A percentile compares a stretch with the other conserved stretches of the same genome.
These are phyloP conservation scores for Recurvomyces mirabilis DNA, from an alignment of 495 filamentous ascomycete genomes.

Conservation along the genomic window DNA sequence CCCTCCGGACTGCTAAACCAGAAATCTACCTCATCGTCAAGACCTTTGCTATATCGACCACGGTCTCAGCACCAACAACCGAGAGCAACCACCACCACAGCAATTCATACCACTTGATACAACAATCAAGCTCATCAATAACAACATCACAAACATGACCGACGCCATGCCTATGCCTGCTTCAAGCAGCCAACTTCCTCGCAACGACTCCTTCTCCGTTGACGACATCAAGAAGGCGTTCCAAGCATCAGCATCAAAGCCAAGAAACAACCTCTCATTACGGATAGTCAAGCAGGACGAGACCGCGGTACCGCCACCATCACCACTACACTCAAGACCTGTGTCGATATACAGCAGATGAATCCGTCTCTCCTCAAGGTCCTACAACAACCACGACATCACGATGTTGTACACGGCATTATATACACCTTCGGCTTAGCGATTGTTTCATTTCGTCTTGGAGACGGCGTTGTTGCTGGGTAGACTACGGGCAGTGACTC, in stretches of 20 bases:
- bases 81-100: neutral
- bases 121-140: no score
- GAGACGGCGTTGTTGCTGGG: no score
- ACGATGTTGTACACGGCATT: no score
- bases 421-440: no score
- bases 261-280: slow-evolving; percentile 19
- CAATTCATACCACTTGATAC: neutral
- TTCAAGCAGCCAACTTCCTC: slow-evolving; percentile 5
- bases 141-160: slow-evolving; percentile 18
- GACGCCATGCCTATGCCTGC: slow-evolving; percentile 15
- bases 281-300: slow-evolving; percentile 15
- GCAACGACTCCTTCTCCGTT: slow-evolving; percentile 23
- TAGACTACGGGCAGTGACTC: no score
- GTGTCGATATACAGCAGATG: neutral
- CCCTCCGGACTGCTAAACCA: neutral
- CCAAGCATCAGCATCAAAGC: slow-evolving; percentile 17
- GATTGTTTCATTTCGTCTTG: no score
- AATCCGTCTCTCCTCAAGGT: no score
- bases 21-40: no score
- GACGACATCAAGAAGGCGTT: slow-evolving; percentile 19
- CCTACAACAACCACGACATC: no score
- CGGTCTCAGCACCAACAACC: no score
- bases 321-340: slow-evolving; percentile 14
- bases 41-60: no score
- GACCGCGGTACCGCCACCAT: slow-evolving; percentile 15